A percentile compares a stretch with the other conserved stretches of the same genome.
Conservation (phyloP, 2,329 filamentous ascomycete species). For the Colletotrichum australisinense region DNA sequence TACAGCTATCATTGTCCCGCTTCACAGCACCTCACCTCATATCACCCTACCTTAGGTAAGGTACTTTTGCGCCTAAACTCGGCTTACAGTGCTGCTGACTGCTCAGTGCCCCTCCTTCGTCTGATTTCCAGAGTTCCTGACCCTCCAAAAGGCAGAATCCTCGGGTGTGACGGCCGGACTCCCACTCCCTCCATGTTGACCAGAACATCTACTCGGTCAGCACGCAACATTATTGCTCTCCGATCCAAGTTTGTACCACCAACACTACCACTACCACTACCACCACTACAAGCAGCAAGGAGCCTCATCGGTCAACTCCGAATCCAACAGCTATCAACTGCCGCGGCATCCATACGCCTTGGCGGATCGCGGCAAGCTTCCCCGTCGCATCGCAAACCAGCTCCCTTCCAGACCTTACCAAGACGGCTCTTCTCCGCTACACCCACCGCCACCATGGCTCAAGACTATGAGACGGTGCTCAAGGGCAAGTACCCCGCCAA, state of each 20-base stretch:
- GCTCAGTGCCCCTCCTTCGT: constrained; percentile 30
- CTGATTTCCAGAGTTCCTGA: not conserved
- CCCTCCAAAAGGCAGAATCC: not conserved
- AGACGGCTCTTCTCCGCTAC: constrained; percentile 11
- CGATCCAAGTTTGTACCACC: not conserved
- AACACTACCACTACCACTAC: not conserved
- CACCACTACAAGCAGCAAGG: not conserved
- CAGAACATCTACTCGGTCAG: constrained; percentile 20
- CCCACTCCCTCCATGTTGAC: constrained; percentile 25
- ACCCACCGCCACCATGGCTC: constrained; percentile 9
- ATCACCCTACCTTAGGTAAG: too few relatives aligned
- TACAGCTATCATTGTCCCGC: constrained; percentile 22
- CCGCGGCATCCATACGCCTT: constrained; percentile 11
- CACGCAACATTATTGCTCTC: constrained; percentile 1
- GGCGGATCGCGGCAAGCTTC: not conserved
- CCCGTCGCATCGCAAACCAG: not conserved
- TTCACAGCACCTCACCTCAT: not conserved
- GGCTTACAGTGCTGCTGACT: constrained; percentile 23
- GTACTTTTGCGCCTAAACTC: constrained; percentile 5
- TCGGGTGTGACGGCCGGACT: not conserved
- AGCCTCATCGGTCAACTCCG: constrained; percentile 4
- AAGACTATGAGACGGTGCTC: constrained; percentile 63
- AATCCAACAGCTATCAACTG: not conserved
- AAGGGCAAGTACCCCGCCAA: constrained; percentile 84
- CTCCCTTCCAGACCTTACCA: not conserved